These are phyloP conservation scores for Exophiala alcalophila DNA, from an alignment of 2,329 filamentous ascomycete genomes.

Conservation along the genomic window DNA sequence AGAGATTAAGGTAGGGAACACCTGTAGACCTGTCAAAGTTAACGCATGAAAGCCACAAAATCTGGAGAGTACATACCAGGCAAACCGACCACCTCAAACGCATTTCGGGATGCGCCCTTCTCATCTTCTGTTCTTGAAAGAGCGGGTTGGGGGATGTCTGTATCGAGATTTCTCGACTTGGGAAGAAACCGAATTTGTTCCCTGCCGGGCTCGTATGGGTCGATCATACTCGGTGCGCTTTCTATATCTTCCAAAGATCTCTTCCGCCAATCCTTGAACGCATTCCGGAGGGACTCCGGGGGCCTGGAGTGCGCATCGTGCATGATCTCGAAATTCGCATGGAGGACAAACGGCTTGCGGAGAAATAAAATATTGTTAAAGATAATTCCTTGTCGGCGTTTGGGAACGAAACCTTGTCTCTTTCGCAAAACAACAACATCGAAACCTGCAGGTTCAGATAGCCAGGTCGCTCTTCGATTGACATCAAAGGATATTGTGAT, in stretches of 20 bases:
- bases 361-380: too few relatives aligned
- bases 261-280: constrained; percentile 75
- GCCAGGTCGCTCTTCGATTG: too few relatives aligned
- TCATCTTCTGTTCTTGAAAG: too few relatives aligned
- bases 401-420: too few relatives aligned
- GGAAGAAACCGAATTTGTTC: not conserved
- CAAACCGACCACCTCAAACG: constrained; percentile 62
- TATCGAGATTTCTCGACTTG: too few relatives aligned
- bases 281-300: constrained; percentile 63
- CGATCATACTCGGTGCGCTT: constrained; percentile 56
- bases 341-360: too few relatives aligned
- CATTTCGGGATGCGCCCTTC: not conserved
- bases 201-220: constrained; percentile 46
- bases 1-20: constrained; percentile 73
- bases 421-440: too few relatives aligned
- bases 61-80: constrained; percentile 57
- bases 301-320: constrained; percentile 73
- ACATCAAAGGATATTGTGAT: too few relatives aligned
- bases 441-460: too few relatives aligned
- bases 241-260: constrained; percentile 5
- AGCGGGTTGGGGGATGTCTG: too few relatives aligned
- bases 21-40: constrained; percentile 64
- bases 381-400: too few relatives aligned
- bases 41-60: constrained; percentile 8
- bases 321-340: too few relatives aligned